Base-by-base conservation (phyloP, 2,329 filamentous ascomycete species). In the Penicillium griseofulvum region DNA sequence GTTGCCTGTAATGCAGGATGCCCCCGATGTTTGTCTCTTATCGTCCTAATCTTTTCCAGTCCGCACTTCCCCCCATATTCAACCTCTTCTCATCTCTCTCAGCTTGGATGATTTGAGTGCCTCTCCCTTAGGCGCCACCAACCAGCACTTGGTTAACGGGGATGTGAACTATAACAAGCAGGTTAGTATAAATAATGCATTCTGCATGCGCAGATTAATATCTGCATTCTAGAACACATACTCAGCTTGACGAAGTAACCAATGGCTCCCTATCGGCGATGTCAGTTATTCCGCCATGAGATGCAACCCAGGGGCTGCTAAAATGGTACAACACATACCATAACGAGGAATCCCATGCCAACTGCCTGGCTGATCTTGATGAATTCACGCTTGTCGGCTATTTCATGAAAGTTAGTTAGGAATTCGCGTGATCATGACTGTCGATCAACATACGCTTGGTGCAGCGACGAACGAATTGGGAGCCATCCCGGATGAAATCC, bases 171-270 rank as follows among this genome's bases (percentile, higher is more conserved):
- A 36, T 5, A 56, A 37, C 34, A 11, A 24, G 17, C 47, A 48
- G 19, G 42, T 68, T 59, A 69, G 63, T 42, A 33, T 10, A 11
- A 17, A 12, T 12, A 10, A 26, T 24, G 11, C 2, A 26, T 17
- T 0, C 5, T 5, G 19, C 9, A 39, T 31, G 5, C 11, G 26
- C 33, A 11, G 48, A 39, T 19, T 14, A 2, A 12, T 1, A 28
- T 39, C 41, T 29, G 8, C 11, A 17, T 22, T 22, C 12, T 47
- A 12, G 17, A 42, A 17, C 24, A 74, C 80, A 61, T 67, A 83
- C 81, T 83, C 71, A 84, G 71, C 74, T 84, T 84, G 61, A 84
- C 81, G 53, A 84, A 76, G 71, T 84, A 84, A 57, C 82, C 82
- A 63, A 83, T 84, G 47, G 80, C 78, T 61, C 80, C 80, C 71